Conservation (phyloP, 306 rosid species). For the Quercus parvula region DNA sequence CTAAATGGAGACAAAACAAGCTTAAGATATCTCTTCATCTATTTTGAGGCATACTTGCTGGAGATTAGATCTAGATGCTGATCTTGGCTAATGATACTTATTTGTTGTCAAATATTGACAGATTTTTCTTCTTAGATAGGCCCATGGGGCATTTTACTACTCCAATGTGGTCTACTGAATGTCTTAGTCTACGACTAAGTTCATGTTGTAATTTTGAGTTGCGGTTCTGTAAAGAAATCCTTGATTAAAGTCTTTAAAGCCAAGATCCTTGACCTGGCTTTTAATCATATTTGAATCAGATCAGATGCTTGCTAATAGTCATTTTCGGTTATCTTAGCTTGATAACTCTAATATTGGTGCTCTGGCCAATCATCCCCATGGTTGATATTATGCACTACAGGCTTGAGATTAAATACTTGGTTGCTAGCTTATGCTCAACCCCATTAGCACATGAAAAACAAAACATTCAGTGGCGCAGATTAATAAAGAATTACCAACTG, state of each 20-base stretch:
- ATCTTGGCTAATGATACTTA: background rate
- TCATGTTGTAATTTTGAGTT: background rate
- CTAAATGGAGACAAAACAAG: slow-evolving; percentile 97
- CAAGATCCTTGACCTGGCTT: no score
- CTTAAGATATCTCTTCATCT: slow-evolving; percentile 75
- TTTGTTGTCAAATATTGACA: background rate
- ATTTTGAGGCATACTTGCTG: slow-evolving; percentile 35
- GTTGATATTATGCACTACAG: background rate
- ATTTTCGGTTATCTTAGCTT: no score
- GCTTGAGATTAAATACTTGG: background rate
- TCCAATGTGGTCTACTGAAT: background rate
- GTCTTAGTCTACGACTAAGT: background rate
- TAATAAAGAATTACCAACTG: no score
- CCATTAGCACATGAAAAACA: no score
- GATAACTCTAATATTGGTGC: no score
- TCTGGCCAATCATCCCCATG: no score
- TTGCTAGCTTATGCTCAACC: background rate
- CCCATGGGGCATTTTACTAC: background rate
- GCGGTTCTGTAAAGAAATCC: background rate
- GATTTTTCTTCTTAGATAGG: background rate
- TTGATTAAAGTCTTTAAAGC: background rate
- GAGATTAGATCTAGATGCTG: slow-evolving; percentile 11
- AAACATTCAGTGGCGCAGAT: no score
- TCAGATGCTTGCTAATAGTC: no score
- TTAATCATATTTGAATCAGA: no score